Evolutionary conservation across 495 filamentous ascomycete genomes (phyloP), one percentile per base, ranked within the genome.

Genomic region (Penicillium egyptiacum): DNA sequence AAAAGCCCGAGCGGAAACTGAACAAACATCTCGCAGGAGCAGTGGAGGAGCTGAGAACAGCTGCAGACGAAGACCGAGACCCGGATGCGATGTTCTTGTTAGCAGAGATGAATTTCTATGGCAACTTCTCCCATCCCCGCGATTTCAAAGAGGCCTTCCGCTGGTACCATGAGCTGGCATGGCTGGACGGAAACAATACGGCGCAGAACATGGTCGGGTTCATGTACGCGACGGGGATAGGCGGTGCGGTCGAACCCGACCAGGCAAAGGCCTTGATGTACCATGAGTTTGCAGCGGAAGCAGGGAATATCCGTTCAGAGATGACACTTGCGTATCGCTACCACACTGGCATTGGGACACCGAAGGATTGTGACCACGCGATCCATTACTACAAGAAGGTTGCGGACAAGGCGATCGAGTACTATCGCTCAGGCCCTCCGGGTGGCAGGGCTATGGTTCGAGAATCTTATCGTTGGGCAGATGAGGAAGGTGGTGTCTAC

Each of bases 181-280:
- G 81, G 40, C 66, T 87, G 56, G 83, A 86, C 52, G 95, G 93
- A 23, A 98, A 99, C 69, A 86, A 80, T 64, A 91, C 95, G 20
- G 94, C 95, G 1, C 91, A 96, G 71, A 85, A 93, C 70, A 96
- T 98, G 91, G 65, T 99, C 35, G 95, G 93, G 2, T 86, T 99
- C 58, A 92, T 98, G 86, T 94, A 98, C 72, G 91, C 91, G 39
- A 98, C 95, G 10, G 94, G 95, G 1, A 79, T 98, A 56, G 92
- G 89, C 8, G 86, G 83, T 30, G 85, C 84, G 2, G 91, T 97
- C 22, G 83, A 91, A 72, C 83, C 83, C 25, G 91, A 99, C 66
- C 94, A 96, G 72, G 94, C 92, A 19, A 92, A 91, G 71, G 90
- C 94, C 8, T 78, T 98, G 56, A 76, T 96, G 55, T 97, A 98